Base-by-base conservation (phyloP, 208 protist genomes). In the Histomonas meleagridis region DNA sequence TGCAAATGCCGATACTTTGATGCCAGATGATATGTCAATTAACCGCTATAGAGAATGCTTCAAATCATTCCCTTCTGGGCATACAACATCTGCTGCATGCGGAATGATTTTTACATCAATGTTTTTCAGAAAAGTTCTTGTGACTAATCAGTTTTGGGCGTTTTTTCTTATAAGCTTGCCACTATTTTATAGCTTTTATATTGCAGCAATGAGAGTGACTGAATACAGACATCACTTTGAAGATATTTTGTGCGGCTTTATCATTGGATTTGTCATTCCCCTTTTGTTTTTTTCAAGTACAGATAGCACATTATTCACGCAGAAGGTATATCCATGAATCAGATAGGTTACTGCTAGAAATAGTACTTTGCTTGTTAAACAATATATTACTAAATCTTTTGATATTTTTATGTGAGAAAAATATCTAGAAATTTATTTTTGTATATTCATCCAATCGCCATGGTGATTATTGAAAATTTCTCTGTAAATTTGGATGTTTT, bases 61-160 rank as follows among this genome's bases (percentile, higher is more conserved):
- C 46, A 86, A 86, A 86, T 51, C 40, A 43, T 86, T 86, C 38
- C 76, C 76, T 38, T 86, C 76, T 32, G 76, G 76, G 7, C 76
- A 86, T 38, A 51, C 76, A 38, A 48, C 46, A 2, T 53, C 76
- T 10, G 76, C 76, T 7, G 23, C 46, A 48, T 51, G 76, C 43
- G 76, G 76, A 38, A 55, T 28, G 23, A 14, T 86, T 1, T 86
- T 55, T 55, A 57, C 55, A 7, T 55, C 55, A 2, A 5, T 86
- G 0, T 86, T 86, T 49, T 16, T 86, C 0, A 32, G 14, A 48
- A 86, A 86, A 53, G 40, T 16, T 0, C n/a, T 86, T 1, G 55
- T 46, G 0, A 35, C 16, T 0, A 40, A 86, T n/a, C 23, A 86
- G 2, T 55, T 86, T 26, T 86, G 76, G 76, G 16, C 55, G 18